These are phyloP conservation scores for Fusarium citri DNA, from an alignment of 2,329 filamentous ascomycete genomes.

Conservation along the genomic window DNA sequence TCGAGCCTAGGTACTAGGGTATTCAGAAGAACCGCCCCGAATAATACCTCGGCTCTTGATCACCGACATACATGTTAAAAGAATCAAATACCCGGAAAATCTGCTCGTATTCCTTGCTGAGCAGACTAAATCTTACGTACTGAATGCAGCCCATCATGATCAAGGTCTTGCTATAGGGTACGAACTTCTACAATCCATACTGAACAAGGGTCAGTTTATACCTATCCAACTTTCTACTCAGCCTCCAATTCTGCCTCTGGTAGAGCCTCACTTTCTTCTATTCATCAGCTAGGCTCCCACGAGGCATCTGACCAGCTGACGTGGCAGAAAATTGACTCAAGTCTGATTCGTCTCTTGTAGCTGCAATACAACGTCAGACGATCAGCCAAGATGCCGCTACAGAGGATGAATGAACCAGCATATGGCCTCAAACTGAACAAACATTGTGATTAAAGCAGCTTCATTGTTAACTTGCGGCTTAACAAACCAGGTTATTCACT, in stretches of 20 bases:
- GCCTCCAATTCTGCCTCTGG: conserved; percentile 25
- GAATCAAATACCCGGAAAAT: neutral
- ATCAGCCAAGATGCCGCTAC: conserved; percentile 9
- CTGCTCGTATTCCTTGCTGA: neutral
- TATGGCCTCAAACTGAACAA: neutral
- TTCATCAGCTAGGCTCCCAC: conserved; percentile 2
- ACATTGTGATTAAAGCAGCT: neutral
- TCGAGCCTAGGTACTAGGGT: neutral
- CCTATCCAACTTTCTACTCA: neutral
- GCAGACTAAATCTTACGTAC: neutral
- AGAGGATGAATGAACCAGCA: neutral
- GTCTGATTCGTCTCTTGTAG: conserved; percentile 11
- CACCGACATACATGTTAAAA: neutral
- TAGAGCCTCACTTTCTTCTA: conserved; percentile 31
- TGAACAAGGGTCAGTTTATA: neutral
- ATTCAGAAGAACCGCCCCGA: neutral
- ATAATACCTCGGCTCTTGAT: neutral
- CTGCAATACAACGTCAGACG: conserved; percentile 34
- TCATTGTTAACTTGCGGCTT: neutral
- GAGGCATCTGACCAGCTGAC: conserved; percentile 37
- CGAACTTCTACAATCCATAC: neutral
- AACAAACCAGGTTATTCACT: conserved; percentile 5
- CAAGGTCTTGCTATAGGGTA: neutral
- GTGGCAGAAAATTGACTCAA: conserved; percentile 25
- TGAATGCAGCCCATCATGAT: neutral